Evolutionary conservation across 73 alveolate species (phyloP).

Genomic region (Tetrahymena malaccensis): DNA sequence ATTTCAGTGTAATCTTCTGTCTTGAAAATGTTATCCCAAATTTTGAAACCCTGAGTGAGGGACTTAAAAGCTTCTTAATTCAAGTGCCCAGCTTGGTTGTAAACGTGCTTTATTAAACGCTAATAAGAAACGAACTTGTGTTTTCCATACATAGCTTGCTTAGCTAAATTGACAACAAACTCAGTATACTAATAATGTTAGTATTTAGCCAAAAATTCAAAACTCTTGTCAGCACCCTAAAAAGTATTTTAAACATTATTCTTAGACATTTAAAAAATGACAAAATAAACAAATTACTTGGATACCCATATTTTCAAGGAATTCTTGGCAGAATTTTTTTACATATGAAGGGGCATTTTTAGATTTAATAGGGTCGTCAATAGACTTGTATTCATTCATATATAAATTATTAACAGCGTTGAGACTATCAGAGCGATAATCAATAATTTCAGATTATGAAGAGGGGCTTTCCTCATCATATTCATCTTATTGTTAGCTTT

Average conservation of each 20-base stretch:
- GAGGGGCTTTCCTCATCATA: background rate
- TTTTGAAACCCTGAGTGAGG: background rate
- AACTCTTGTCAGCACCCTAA: slow-evolving; percentile 24
- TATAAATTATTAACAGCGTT: background rate
- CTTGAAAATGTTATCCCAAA: slow-evolving; percentile 1
- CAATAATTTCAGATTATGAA: background rate
- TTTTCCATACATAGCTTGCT: slow-evolving; percentile 29
- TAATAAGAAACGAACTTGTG: slow-evolving; percentile 21
- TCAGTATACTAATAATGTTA: slow-evolving; percentile 16
- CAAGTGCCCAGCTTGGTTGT: background rate
- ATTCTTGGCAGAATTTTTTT: background rate
- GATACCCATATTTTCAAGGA: background rate
- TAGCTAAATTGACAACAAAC: slow-evolving; percentile 3
- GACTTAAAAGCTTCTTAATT: background rate
- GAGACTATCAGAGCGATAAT: background rate
- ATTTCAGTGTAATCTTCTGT: background rate
- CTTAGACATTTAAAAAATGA: background rate
- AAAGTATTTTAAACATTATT: background rate
- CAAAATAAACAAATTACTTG: background rate
- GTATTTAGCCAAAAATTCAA: slow-evolving; percentile 21
- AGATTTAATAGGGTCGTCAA: background rate
- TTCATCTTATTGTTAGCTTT: background rate
- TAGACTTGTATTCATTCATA: background rate
- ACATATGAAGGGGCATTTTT: background rate
- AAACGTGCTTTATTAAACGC: slow-evolving; percentile 9